Conservation (phyloP, 495 filamentous ascomycete genomes). For the Aspergillus nanangensis region DNA sequence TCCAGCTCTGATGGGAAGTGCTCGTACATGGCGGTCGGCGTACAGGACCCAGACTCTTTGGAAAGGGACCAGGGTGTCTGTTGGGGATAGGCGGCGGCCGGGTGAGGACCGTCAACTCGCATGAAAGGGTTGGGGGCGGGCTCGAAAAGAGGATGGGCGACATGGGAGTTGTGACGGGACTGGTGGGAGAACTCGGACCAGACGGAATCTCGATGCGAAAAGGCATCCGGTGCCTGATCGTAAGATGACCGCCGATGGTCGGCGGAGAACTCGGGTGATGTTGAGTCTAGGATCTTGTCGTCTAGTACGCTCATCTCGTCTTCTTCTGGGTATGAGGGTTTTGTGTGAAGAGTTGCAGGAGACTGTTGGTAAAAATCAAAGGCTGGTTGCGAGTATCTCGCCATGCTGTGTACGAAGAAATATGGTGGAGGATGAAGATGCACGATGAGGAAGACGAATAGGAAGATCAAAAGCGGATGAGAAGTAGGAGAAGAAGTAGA, state of each 20-base stretch:
- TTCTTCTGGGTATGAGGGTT: slow-evolving; percentile 64
- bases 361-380: slow-evolving; percentile 60
- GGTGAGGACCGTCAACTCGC: slow-evolving; percentile 52
- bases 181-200: slow-evolving; percentile 69
- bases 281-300: slow-evolving; percentile 75
- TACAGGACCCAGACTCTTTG: slow-evolving; percentile 54
- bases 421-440: slow-evolving; percentile 18
- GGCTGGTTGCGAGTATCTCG: slow-evolving; percentile 41
- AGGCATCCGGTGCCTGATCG: slow-evolving; percentile 60
- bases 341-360: slow-evolving; percentile 58
- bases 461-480: slow-evolving; percentile 4
- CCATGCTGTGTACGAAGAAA: slow-evolving; percentile 34
- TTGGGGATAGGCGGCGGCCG: slow-evolving; percentile 39
- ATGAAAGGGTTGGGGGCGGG: slow-evolving; percentile 49
- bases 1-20: slow-evolving; percentile 61
- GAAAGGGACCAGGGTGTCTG: slow-evolving; percentile 44
- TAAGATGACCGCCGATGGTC: slow-evolving; percentile 66
- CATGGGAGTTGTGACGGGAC: slow-evolving; percentile 36
- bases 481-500: slow-evolving; percentile 2
- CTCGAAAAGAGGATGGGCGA: slow-evolving; percentile 32
- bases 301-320: slow-evolving; percentile 80
- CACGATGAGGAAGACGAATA: slow-evolving; percentile 20
- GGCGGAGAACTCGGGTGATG: slow-evolving; percentile 64
- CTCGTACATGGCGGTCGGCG: slow-evolving; percentile 56
- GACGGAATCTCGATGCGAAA: slow-evolving; percentile 69